Evolutionary conservation across 768 basidiomycete genomes (phyloP).

Genomic region (Russula brevipes): DNA sequence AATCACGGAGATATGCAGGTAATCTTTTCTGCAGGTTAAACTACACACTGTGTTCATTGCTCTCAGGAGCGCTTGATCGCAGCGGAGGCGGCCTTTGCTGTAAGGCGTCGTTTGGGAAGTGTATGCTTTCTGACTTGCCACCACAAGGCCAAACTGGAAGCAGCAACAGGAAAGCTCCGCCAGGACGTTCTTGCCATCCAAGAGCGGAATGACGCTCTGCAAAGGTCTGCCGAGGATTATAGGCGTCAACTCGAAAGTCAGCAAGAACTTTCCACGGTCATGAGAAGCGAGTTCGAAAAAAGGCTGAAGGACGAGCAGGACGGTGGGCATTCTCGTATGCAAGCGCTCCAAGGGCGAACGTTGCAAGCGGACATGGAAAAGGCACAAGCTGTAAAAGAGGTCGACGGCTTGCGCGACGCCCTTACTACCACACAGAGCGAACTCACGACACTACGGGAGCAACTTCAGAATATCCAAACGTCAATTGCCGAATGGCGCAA

Average conservation of each 20-base stretch:
- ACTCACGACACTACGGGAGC: constrained; percentile 20
- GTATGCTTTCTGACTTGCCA: background rate
- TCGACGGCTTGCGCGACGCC: constrained; percentile 19
- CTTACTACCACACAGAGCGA: constrained; percentile 21
- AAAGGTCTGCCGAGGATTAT: constrained; percentile 25
- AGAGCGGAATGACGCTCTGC: constrained; percentile 37
- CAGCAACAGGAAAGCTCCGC: constrained; percentile 34
- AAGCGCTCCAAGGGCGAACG: constrained; percentile 18
- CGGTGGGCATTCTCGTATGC: constrained; percentile 14
- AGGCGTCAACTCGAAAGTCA: constrained; percentile 18
- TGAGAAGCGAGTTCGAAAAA: constrained; percentile 18
- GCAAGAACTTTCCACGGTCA: constrained; percentile 13
- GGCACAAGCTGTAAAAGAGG: constrained; percentile 19
- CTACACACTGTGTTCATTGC: background rate
- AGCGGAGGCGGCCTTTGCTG: constrained; percentile 36
- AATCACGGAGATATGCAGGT: constrained; percentile 50
- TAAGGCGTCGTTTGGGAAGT: constrained; percentile 26
- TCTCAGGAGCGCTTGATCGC: constrained; percentile 37
- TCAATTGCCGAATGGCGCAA: constrained; percentile 25
- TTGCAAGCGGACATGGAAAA: constrained; percentile 23
- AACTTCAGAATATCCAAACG: constrained; percentile 24
- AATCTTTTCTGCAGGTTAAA: constrained; percentile 8
- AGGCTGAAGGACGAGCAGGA: constrained; percentile 20
- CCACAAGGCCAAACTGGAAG: constrained; percentile 31
- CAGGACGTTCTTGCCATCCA: constrained; percentile 39